A percentile compares a stretch with the other conserved stretches of the same genome.
phyloP scores from a whole-genome alignment of 2,329 filamentous ascomycete genomes.

The Leptographium wingfieldii region DNA sequence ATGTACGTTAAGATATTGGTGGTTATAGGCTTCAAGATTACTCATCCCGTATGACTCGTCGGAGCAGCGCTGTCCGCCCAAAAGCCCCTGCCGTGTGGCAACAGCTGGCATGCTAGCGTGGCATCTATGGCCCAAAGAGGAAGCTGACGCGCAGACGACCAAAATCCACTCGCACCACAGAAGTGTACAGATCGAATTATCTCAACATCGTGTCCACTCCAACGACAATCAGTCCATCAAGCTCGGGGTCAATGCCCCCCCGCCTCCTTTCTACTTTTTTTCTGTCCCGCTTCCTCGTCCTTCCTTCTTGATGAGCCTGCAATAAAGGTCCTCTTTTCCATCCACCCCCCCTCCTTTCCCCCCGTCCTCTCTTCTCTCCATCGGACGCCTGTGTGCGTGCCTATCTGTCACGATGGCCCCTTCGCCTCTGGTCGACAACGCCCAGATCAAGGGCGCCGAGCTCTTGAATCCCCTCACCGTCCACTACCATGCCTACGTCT shows the following conservation, averaged over 20 bases:
- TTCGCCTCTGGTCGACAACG: constrained; percentile 70
- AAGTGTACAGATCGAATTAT: not conserved
- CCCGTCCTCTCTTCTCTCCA: not conserved
- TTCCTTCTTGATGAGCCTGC: not conserved
- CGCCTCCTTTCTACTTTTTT: not conserved
- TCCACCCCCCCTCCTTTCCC: not conserved
- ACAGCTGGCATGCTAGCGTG: not conserved
- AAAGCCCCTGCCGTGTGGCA: not conserved
- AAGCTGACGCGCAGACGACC: constrained; percentile 1
- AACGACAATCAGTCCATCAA: not conserved
- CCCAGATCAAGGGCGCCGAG: constrained; percentile 77
- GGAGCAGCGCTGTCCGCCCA: not conserved
- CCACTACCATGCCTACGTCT: constrained; percentile 76
- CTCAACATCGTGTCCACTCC: not conserved
- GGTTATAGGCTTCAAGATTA: not conserved
- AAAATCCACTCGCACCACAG: not conserved
- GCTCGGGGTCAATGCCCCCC: not conserved
- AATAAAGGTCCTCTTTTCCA: not conserved
- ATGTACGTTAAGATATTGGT: no score
- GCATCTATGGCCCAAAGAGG: constrained; percentile 2
- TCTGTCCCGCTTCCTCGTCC: not conserved
- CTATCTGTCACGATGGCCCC: not conserved
- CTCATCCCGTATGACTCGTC: not conserved
- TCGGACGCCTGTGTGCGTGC: no score
- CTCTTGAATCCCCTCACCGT: constrained; percentile 77